Evolutionary conservation across 2,329 filamentous ascomycete genomes (phyloP), one percentile per base, ranked within the genome.

Genomic region (Trichoderma atroviride): DNA sequence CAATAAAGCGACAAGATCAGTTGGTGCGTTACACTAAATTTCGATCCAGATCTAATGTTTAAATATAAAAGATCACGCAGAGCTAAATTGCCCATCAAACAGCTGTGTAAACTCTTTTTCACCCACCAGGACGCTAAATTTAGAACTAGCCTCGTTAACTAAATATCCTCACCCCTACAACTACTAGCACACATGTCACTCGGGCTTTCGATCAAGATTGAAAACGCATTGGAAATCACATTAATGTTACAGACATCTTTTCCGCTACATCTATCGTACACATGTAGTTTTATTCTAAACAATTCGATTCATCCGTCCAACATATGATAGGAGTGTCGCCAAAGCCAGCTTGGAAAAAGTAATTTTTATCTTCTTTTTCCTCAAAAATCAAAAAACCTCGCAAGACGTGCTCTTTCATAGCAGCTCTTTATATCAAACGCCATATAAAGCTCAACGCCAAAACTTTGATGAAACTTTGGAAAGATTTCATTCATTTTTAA

Each of bases 91-190:
- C 22, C 16, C n/a, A 37, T 16, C 29, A 52, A 24, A 29, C 19
- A 24, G 29, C 55, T 55, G 5, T 56, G 11, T 40, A 64, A 53
- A 53, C 60, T 53, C 22, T 55, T 64, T 64, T 64, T 50, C 52
- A 58, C 50, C 19, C 37, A 47, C 43, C 19, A 33, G 10, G 16
- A 52, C 63, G 63, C 63, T 66, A 66, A 69, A n/a, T 57, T 64
- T 63, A 35, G 53, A 62, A 13, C 43, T 22, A 50, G 60, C 76
- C 76, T 77, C 76, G 75, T 72, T 77, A 77, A 76, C 67, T 77
- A 71, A 78, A 78, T 78, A 74, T 68, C 35, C 33, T 13, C 57
- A 47, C 53, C 27, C 33, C 6, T 22, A 27, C 27, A 47, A 47
- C 16, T 57, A 47, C 16, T 57, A 57, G n/a, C 35, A 43, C n/a